Evolutionary conservation across 768 basidiomycete genomes (phyloP), one percentile per base, ranked within the genome.

Genomic region (Pholiota molesta): DNA sequence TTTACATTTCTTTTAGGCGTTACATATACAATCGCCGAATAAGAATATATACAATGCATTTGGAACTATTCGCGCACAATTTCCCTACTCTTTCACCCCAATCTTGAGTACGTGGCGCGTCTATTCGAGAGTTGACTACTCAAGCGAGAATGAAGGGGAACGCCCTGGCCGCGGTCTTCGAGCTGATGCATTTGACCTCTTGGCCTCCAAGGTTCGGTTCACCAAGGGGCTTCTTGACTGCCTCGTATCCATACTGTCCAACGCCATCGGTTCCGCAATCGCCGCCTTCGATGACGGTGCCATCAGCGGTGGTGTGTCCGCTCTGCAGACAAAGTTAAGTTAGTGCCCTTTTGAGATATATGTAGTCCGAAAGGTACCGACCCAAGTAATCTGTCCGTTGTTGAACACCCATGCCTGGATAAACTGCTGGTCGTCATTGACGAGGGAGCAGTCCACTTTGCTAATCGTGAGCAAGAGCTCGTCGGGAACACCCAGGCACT

Each of bases 191-290:
- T 28, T 59, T 59, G 5, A 59, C 49, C 19, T 59, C 58, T 37
- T 59, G 58, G n/a, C 47, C 47, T 11, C 58, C 58, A 5, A 52
- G 31, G 42, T 59, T 59, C 10, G 58, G 58, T 9, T 33, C 58
- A 16, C 58, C 58, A n/a, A 59, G 58, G 14, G 58, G 58, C 21
- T 59, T 59, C 58, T 59, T 59, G 31, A 52, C 58, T 2, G 58
- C 58, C 21, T 59, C 58, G 21, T 59, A 59, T 51, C 58, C 58
- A 40, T 59, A 59, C 35, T 59, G 58, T 2, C 58, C 58, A 28
- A 59, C 28, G n/a, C 58, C 58, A 13, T 59, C 58, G 19, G 58
- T 59, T 14, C 58, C 58, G 26, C 58, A 59, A 35, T 59, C 58
- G 21, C 58, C 58, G 3, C 58, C 58, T 40, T 59, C 47, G 11